A percentile compares a stretch with the other conserved stretches of the same genome.
Evolutionary conservation across 2,329 filamentous ascomycete genomes (phyloP).

Genomic region (Paracamarosporium sp.): DNA sequence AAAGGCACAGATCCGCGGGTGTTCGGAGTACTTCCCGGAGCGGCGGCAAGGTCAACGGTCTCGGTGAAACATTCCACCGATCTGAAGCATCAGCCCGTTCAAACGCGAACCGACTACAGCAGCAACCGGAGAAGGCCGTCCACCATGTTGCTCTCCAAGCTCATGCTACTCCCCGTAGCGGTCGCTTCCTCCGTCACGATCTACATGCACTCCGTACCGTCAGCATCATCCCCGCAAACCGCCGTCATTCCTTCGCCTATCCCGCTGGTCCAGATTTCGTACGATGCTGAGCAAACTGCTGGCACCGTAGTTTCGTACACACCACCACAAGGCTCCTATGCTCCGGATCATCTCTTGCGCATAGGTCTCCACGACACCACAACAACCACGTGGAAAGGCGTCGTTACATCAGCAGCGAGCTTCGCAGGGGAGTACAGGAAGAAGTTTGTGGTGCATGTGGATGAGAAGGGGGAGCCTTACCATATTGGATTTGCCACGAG

Average conservation of each 20-base stretch:
- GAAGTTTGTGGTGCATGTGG: slow-evolving; percentile 53
- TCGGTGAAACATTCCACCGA: background rate
- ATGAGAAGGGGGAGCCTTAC: slow-evolving; percentile 52
- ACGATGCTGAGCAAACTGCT: slow-evolving; percentile 45
- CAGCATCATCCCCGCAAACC: slow-evolving; percentile 81
- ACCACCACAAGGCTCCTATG: slow-evolving; percentile 42
- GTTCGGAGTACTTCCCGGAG: background rate
- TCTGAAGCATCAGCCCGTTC: no score
- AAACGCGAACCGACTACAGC: no score
- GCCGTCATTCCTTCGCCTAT: slow-evolving; percentile 44
- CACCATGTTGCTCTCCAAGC: slow-evolving; percentile 46
- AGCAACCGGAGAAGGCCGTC: slow-evolving; percentile 5
- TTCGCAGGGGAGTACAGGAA: slow-evolving; percentile 51
- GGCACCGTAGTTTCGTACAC: slow-evolving; percentile 45
- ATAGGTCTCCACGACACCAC: slow-evolving; percentile 51
- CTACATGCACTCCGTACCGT: slow-evolving; percentile 77
- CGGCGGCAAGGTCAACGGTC: background rate
- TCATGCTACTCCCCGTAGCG: slow-evolving; percentile 46
- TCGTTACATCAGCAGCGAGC: slow-evolving; percentile 53
- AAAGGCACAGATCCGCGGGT: slow-evolving; percentile 1
- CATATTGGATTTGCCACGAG: slow-evolving; percentile 53
- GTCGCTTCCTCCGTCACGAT: slow-evolving; percentile 46
- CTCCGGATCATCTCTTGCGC: slow-evolving; percentile 49
- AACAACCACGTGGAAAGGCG: slow-evolving; percentile 50
- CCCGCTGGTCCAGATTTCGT: slow-evolving; percentile 53